Conservation (phyloP, 225 moss, liverwort and hornwort genomes). For the Physcomitrium patens region DNA sequence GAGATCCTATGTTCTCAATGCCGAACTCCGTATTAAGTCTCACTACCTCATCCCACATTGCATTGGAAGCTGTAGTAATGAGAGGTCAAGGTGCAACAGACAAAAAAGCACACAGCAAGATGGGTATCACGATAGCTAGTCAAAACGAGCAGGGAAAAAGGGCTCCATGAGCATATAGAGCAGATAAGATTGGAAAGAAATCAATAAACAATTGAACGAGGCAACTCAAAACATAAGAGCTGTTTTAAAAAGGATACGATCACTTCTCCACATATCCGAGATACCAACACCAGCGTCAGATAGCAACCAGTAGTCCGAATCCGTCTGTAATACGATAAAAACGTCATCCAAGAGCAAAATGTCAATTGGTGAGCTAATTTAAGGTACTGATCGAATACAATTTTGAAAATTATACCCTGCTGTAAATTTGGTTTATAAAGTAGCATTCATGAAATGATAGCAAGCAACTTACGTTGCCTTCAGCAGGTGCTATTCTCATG, state of each 20-base stretch:
- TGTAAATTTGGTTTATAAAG: not conserved
- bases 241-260: slow-evolving; percentile 63
- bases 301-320: slow-evolving; percentile 79
- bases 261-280: slow-evolving; percentile 87
- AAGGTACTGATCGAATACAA: not conserved
- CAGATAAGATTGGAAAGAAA: not conserved
- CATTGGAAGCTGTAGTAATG: slow-evolving; percentile 55
- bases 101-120: not conserved
- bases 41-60: slow-evolving; percentile 78
- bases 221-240: not conserved
- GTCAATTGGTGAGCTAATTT: slow-evolving; percentile 11
- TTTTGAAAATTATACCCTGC: not conserved
- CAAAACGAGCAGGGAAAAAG: not conserved
- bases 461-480: slow-evolving; percentile 64
- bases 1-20: slow-evolving; percentile 58
- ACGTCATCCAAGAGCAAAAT: slow-evolving; percentile 7
- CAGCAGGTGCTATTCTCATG: slow-evolving; percentile 79
- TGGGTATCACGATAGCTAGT: not conserved
- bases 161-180: not conserved
- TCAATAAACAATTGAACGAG: not conserved
- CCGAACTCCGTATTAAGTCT: slow-evolving; percentile 69
- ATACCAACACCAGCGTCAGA: slow-evolving; percentile 79
- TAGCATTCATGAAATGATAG: not conserved
- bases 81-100: slow-evolving; percentile 47
- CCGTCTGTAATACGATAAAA: slow-evolving; percentile 47